Evolutionary conservation across 768 basidiomycete genomes (phyloP), one percentile per base, ranked within the genome.

Genomic region (Suillus placidus): DNA sequence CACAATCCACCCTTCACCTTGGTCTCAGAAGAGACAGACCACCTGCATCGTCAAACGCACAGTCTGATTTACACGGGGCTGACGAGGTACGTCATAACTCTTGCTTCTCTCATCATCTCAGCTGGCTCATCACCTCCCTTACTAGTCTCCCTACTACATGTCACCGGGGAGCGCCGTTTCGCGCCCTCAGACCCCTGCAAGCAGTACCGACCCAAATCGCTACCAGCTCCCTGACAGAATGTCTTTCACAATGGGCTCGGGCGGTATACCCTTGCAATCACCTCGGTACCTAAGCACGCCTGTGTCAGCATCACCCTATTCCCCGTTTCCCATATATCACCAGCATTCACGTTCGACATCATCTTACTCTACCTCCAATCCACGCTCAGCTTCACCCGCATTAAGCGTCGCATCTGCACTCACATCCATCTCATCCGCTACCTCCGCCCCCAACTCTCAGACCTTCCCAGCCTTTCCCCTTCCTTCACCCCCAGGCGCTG

Each of bases 341-440:
- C 74, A 79, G 12, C 84, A 86, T 69, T 82, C 85, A 47, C 80
- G 84, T 61, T 81, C 84, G 9, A 74, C 76, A 26, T 83, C 82
- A 9, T 77, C 77, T 42, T 77, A 78, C 65, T 80, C 82, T 49
- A 79, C 77, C 1, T 83, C 82, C 7, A 79, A 84, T 67, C 84
- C 81, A 8, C 85, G 87, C 56, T 82, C 86, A 20, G 79, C 83
- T 8, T 91, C 91, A 0, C 90, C 91, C 1, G 83, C 88, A 2
- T 78, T 84, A 45, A 91, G 89, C 72, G 80, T 82, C 30, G 81
- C 78, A 8, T 87, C 87, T 42, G 81, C 79, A 12, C 77, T 82
- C 35, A 87, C 87, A 1, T 87, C 86, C 13, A 79, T 82, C 58
- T 86, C 88, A 6, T 80, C 82, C 42, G 73, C 70, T 7, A 62